Conservation (phyloP, 2,329 filamentous ascomycete genomes). For the Xylaria sp. region DNA sequence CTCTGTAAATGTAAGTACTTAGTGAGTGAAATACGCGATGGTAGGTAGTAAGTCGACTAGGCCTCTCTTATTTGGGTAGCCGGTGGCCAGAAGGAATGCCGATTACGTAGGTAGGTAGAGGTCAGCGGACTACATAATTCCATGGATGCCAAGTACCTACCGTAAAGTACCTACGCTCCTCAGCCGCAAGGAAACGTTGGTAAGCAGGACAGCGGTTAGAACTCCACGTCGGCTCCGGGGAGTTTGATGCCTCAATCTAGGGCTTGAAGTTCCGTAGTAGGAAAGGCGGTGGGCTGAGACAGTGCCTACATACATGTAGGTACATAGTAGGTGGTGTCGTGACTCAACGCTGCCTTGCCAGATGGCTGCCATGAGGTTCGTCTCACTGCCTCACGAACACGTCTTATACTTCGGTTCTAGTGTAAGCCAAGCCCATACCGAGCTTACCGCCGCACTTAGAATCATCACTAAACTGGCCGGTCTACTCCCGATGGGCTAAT, state of each 20-base stretch:
- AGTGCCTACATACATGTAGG: no score
- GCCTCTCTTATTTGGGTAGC: background rate
- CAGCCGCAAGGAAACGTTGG: no score
- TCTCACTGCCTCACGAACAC: background rate
- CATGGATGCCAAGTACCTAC: background rate
- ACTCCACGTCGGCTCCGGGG: background rate
- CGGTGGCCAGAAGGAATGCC: background rate
- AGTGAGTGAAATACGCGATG: no score
- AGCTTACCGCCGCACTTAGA: no score
- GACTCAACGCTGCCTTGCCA: no score
- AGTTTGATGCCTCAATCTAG: background rate
- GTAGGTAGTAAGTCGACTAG: no score
- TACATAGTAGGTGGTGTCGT: no score
- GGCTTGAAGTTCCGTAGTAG: background rate
- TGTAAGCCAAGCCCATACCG: background rate
- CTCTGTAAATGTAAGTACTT: no score
- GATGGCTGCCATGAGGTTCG: background rate
- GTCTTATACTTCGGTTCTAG: background rate
- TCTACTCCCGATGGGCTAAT: background rate
- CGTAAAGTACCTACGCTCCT: no score
- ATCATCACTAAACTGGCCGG: no score
- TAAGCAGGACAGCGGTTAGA: background rate
- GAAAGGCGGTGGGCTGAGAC: background rate
- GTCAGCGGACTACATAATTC: background rate
- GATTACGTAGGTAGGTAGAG: background rate